These are phyloP conservation scores for Tetraselmis chui DNA, from an alignment of 139 green algal genomes.

Conservation along the genomic window DNA sequence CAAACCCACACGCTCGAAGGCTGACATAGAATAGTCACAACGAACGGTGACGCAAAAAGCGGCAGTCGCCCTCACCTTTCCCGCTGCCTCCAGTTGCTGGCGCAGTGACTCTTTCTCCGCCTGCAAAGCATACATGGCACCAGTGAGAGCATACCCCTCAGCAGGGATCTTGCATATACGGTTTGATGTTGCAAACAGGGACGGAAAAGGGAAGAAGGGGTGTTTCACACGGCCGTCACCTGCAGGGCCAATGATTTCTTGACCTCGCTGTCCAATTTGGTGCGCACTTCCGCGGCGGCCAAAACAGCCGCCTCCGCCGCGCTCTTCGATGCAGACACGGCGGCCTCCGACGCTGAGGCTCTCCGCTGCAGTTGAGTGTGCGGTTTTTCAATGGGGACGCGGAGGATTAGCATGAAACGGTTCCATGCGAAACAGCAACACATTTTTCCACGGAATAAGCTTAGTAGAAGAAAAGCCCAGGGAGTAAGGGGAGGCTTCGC, in stretches of 20 bases:
- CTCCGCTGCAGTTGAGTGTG: not conserved
- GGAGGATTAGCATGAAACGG: too few species aligned
- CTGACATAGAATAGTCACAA: too few species aligned
- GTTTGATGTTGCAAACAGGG: not conserved
- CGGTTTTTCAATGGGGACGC: too few species aligned
- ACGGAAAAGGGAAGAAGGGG: not conserved
- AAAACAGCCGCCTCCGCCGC: conserved; percentile 12
- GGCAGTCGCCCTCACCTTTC: not conserved
- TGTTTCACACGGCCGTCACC: too few species aligned
- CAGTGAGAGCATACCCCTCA: not conserved
- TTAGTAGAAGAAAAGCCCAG: too few species aligned
- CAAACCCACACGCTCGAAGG: too few species aligned
- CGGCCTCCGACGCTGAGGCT: not conserved
- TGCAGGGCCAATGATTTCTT: not conserved
- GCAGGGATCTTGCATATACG: too few species aligned
- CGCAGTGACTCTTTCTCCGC: conserved; percentile 11
- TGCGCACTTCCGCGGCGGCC: conserved; percentile 7
- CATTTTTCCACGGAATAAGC: too few species aligned
- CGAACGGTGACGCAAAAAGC: not conserved
- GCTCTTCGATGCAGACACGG: not conserved
- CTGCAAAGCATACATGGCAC: too few species aligned
- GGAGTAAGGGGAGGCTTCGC: too few species aligned
- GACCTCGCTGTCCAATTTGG: not conserved
- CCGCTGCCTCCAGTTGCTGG: conserved; percentile 22
- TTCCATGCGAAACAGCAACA: too few species aligned